Evolutionary conservation across 2,329 filamentous ascomycete genomes (phyloP).

Genomic region (Onygenales sp.): DNA sequence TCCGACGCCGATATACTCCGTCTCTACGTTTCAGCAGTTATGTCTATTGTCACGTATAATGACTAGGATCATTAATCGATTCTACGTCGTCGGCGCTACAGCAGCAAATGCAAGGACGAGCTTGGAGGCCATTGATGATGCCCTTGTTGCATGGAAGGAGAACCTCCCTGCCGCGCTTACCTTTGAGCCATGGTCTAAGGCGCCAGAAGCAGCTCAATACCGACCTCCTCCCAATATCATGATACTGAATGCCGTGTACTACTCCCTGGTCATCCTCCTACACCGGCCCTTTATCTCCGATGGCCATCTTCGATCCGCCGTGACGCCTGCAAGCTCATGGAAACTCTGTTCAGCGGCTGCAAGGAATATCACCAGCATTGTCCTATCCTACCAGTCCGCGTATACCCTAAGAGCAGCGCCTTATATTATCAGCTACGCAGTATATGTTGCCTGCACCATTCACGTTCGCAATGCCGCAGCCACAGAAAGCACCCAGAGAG

Average conservation of each 20-base stretch:
- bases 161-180: slow-evolving; percentile 18
- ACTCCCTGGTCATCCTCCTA: slow-evolving; percentile 36
- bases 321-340: slow-evolving; percentile 18
- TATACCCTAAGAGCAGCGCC: slow-evolving; percentile 33
- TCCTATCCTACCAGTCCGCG: slow-evolving; percentile 25
- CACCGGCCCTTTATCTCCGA: slow-evolving; percentile 36
- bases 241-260: slow-evolving; percentile 26
- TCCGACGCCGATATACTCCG: slow-evolving; percentile 19
- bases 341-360: slow-evolving; percentile 27
- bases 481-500: slow-evolving; percentile 11
- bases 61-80: slow-evolving; percentile 27
- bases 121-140: slow-evolving; percentile 20
- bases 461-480: slow-evolving; percentile 30
- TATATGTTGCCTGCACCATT: slow-evolving; percentile 35
- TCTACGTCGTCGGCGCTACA: slow-evolving; percentile 24
- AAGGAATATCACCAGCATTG: slow-evolving; percentile 27
- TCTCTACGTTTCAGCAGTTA: slow-evolving; percentile 28
- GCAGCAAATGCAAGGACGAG: slow-evolving; percentile 17
- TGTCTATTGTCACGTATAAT: slow-evolving; percentile 28
- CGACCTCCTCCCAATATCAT: slow-evolving; percentile 22
- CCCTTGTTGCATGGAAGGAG: slow-evolving; percentile 17
- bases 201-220: slow-evolving; percentile 8
- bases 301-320: slow-evolving; percentile 19
- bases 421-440: slow-evolving; percentile 34
- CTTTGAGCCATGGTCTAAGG: slow-evolving; percentile 19